phyloP scores from a whole-genome alignment of 495 filamentous ascomycete genomes.

The Lentithecium fluviatile region DNA sequence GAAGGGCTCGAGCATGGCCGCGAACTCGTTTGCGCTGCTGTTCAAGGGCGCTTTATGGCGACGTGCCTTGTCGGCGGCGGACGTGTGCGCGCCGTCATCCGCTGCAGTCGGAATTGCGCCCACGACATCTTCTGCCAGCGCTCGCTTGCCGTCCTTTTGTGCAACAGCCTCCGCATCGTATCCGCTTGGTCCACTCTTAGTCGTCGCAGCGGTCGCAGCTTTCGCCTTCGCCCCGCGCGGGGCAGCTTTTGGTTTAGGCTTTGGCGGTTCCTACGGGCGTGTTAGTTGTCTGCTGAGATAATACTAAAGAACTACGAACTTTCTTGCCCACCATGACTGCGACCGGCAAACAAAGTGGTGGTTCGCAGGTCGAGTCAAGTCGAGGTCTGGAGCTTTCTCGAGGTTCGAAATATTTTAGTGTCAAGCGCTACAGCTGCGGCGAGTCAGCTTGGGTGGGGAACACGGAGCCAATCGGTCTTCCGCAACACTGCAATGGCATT shows the following conservation, averaged over 20 bases:
- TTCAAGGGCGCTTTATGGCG: conserved; percentile 9
- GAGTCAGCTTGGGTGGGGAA: neutral
- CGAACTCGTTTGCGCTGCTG: conserved; percentile 51
- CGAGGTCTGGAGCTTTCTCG: neutral
- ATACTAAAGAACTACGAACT: neutral
- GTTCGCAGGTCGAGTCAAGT: neutral
- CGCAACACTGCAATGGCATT: neutral
- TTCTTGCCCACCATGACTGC: conserved; percentile 6
- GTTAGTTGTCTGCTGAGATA: neutral
- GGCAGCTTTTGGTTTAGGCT: conserved; percentile 16
- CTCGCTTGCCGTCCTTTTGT: neutral
- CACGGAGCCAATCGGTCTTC: neutral
- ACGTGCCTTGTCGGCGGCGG: conserved; percentile 2
- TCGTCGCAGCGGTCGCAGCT: conserved; percentile 1
- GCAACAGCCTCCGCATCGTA: neutral
- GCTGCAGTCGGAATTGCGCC: neutral
- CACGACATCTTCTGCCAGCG: neutral
- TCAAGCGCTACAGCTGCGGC: neutral
- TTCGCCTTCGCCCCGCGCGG: conserved; percentile 16
- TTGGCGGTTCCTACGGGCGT: neutral
- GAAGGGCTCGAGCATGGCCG: conserved; percentile 88
- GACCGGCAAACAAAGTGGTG: neutral
- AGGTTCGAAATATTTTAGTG: neutral
- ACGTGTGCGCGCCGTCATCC: neutral
- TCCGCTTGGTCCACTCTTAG: neutral